phyloP scores from a whole-genome alignment of 2,329 filamentous ascomycete species.

The Ophiostoma sp. region DNA sequence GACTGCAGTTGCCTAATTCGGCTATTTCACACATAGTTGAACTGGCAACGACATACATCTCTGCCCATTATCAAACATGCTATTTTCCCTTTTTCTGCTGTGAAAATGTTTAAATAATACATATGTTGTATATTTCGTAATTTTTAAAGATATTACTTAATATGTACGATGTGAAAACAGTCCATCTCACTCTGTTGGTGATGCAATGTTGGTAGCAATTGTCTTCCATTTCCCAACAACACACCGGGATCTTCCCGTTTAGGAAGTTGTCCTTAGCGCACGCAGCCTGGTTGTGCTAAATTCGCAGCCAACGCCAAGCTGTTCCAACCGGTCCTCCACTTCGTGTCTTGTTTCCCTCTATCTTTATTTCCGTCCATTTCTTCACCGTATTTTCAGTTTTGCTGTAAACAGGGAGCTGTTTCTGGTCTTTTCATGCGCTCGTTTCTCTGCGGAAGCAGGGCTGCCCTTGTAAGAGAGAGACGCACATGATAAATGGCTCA shows the following conservation, averaged over 20 bases:
- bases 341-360: background rate
- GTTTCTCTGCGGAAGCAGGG: background rate
- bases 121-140: no score
- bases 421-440: background rate
- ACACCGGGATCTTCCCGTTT: background rate
- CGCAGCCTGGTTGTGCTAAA: background rate
- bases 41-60: no score
- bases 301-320: background rate
- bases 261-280: constrained; percentile 1
- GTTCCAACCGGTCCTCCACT: background rate
- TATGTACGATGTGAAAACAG: background rate
- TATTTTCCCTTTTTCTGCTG: no score
- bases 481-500: background rate
- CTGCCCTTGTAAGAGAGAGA: background rate
- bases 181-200: background rate
- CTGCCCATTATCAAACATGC: no score
- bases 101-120: no score
- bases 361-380: background rate
- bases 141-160: no score
- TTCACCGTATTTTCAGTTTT: constrained; percentile 17
- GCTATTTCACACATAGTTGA: no score
- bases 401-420: no score
- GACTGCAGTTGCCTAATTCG: no score
- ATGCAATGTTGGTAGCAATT: background rate
- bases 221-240: background rate